Evolutionary conservation across 2,329 filamentous ascomycete species (phyloP).

Genomic region (Ascochyta viciae-villosae): DNA sequence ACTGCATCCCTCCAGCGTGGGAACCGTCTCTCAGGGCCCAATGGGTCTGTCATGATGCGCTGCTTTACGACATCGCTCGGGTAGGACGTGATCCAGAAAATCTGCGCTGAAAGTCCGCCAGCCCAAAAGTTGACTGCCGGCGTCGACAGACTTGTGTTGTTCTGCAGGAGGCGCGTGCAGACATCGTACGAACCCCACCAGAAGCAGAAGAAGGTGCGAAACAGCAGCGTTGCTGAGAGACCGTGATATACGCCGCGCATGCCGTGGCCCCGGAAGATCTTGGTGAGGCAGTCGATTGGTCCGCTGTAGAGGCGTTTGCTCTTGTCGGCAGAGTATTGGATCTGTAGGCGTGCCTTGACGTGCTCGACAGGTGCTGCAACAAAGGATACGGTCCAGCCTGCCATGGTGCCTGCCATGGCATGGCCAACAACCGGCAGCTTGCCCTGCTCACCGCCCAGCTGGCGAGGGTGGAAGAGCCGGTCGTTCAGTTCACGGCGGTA

Average conservation of each 20-base stretch:
- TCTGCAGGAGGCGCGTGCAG: slow-evolving; percentile 71
- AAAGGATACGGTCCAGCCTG: slow-evolving; percentile 88
- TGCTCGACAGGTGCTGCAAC: slow-evolving; percentile 69
- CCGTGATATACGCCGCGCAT: slow-evolving; percentile 85
- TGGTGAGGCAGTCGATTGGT: slow-evolving; percentile 81
- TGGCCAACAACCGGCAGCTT: slow-evolving; percentile 80
- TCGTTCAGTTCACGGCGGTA: slow-evolving; percentile 86
- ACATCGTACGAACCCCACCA: slow-evolving; percentile 98
- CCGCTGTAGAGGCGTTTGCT: slow-evolving; percentile 80
- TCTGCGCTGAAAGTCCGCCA: slow-evolving; percentile 87
- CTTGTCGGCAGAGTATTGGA: slow-evolving; percentile 87
- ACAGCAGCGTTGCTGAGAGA: slow-evolving; percentile 81
- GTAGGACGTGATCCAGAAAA: slow-evolving; percentile 94
- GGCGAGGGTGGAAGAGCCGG: slow-evolving; percentile 72
- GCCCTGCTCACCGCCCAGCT: slow-evolving; percentile 47
- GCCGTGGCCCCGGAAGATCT: slow-evolving; percentile 69
- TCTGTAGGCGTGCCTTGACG: slow-evolving; percentile 73
- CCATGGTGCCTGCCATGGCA: slow-evolving; percentile 84
- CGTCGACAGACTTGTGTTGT: slow-evolving; percentile 72
- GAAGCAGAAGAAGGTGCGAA: slow-evolving; percentile 93
- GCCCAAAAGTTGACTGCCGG: slow-evolving; percentile 97
- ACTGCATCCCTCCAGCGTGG: slow-evolving; percentile 82
- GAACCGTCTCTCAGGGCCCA: slow-evolving; percentile 72
- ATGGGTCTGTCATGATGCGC: slow-evolving; percentile 92
- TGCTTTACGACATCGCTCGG: slow-evolving; percentile 95